Evolutionary conservation across 495 filamentous ascomycete species (phyloP), one percentile per base, ranked within the genome.

Genomic region (Haplographium delicatum): DNA sequence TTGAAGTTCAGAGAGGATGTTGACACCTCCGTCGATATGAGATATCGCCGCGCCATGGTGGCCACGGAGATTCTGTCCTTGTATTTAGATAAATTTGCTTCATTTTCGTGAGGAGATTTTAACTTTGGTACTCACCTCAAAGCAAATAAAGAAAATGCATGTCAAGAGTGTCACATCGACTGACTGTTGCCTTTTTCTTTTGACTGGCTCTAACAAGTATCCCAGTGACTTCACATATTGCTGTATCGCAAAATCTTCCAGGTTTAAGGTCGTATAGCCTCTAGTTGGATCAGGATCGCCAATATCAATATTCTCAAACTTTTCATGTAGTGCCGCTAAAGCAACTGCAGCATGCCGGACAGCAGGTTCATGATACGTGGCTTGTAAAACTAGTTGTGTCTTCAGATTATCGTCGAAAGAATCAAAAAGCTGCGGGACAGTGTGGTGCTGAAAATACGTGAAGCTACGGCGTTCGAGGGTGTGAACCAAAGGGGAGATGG

Each of bases 11-110:
- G 22, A 24, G 15, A 73, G 50, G 10, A 73, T 52, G 11, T 55
- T 63, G 15, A 70, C 23, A 5, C 73, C 72, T 41, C 57, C 68
- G 44, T 69, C 62, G n/a, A 81, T 67, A 60, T 81, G 77, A 3
- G 57, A 53, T 15, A 64, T 60, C 11, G 68, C 70, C 1, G 68
- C 50, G 11, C 37, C 38, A 40, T 68, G 71, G 19, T 68, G 60
- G 6, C 77, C 75, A 15, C 70, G 70, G 3, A 81, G 38, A 11
- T 7, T 37, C 19, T 48, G 31, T 2, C 20, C 26, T 1, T n/a
- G n/a, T n/a, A n/a, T n/a, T n/a, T n/a, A n/a, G n/a, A n/a, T n/a
- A n/a, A n/a, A n/a, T n/a, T n/a, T n/a, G n/a, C n/a, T n/a, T n/a
- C n/a, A n/a, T n/a, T n/a, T n/a, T n/a, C n/a, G n/a, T n/a, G n/a